Base-by-base conservation (phyloP, 2,329 filamentous ascomycete species). In the Geoglossum cookeanum region DNA sequence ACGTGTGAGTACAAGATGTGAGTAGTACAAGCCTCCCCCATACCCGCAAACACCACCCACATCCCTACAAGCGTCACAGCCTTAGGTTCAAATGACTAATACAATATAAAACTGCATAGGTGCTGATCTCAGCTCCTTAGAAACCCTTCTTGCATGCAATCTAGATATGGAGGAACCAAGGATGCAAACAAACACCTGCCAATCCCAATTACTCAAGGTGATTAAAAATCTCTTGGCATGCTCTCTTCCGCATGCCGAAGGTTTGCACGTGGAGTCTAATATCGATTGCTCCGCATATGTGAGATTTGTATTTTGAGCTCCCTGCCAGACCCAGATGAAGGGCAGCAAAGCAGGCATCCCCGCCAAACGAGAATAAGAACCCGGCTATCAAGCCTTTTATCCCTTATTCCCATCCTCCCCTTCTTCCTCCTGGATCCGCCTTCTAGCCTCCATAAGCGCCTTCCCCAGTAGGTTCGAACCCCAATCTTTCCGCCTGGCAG, bases 1-100 rank as follows among this genome's bases (percentile, higher is more conserved):
- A 69, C 73, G 61, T 87, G 84, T 70, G 76, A 81, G 64, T 98
- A 96, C 77, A 91, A 84, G 69, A 84, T 84, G 74, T 76, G 13
- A 51, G 39, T 57, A 42, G 39, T 8, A 17, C 54, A 29, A 42
- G 6, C n/a, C n/a, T 4, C 39, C 13, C 39, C 13, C 22, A 22
- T 22, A 1, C 22, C 7, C 13, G n/a, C 39, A 4, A 4, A 13
- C 13, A 42, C 4, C 39, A 8, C 13, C 39, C 11, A 15, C 37
- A 13, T 42, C n/a, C n/a, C 11, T 37, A 5, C 35, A 7, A 37
- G 13, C 6, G 35, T 13, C 13, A 15, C n/a, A 4, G 13, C 9
- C 39, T 15, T 15, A 15, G 4, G 13, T 42, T 15, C 13, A 42
- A 15, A 13, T 15, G n/a, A 15, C 39, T 42, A 15, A 42, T 15